These are phyloP conservation scores for Porpolomopsis calyptriformis DNA, from an alignment of 768 basidiomycete genomes.

Conservation along the genomic window DNA sequence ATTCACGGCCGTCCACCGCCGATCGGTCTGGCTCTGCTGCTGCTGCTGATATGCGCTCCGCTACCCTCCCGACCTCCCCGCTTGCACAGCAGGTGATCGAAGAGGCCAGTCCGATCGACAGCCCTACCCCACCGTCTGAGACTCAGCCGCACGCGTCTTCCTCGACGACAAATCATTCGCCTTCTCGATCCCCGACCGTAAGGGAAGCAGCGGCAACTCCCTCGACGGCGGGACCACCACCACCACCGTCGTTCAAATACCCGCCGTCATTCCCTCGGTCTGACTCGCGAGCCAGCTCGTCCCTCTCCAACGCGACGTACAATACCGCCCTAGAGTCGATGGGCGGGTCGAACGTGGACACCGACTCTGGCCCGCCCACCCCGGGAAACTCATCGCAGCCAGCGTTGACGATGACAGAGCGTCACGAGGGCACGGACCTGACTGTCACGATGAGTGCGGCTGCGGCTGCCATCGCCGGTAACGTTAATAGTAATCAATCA, in stretches of 20 bases:
- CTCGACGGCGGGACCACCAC: neutral
- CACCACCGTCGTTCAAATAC: slow-evolving; percentile 6
- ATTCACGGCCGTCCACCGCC: neutral
- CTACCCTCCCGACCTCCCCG: neutral
- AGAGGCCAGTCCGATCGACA: too few species aligned
- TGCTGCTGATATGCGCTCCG: neutral
- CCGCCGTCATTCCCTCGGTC: neutral
- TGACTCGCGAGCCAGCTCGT: slow-evolving; percentile 9
- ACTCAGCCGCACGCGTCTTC: too few species aligned
- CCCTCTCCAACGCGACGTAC: slow-evolving; percentile 5
- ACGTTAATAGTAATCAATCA: too few species aligned
- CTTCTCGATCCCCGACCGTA: too few species aligned
- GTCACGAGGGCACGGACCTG: too few species aligned
- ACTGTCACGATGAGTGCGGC: too few species aligned
- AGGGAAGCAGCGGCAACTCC: neutral
- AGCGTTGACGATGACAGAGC: too few species aligned
- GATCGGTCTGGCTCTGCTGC: neutral
- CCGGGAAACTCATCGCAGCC: too few species aligned
- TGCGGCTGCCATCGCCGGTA: too few species aligned
- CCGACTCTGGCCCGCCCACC: neutral
- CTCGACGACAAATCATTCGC: too few species aligned
- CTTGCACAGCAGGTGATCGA: too few species aligned
- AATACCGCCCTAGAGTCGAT: slow-evolving; percentile 7
- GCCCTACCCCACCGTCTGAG: too few species aligned
- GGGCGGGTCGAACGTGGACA: slow-evolving; percentile 1